Percentiles rank a stretch among this genome's conserved stretches.
These are phyloP conservation scores for Chenopodium formosanum DNA, from an alignment of 148 eudicot genomes.

Conservation along the genomic window DNA sequence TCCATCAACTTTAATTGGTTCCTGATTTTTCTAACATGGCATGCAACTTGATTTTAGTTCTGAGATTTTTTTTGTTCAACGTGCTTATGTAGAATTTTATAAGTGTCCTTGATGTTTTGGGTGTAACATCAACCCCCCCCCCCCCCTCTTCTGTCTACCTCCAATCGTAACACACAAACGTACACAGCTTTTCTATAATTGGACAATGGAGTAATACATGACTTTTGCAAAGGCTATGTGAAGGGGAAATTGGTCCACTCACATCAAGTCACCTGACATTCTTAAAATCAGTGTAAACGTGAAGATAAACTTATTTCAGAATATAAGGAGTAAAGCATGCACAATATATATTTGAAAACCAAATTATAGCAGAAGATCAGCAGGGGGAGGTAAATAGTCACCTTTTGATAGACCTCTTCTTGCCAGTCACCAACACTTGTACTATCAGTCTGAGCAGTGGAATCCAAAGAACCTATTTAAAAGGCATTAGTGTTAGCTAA, in stretches of 20 bases:
- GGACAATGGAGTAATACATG: neutral
- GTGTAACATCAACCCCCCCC: too few relatives aligned
- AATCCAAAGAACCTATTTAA: conserved; percentile 61
- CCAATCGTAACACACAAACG: too few relatives aligned
- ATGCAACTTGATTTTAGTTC: too few relatives aligned
- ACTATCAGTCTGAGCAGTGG: conserved; percentile 75
- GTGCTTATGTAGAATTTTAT: too few relatives aligned
- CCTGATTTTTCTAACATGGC: too few relatives aligned
- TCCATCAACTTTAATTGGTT: too few relatives aligned
- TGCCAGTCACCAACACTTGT: conserved; percentile 70
- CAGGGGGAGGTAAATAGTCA: conserved; percentile 22
- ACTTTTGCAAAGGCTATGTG: too few relatives aligned
- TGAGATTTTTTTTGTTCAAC: too few relatives aligned
- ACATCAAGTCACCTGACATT: neutral
- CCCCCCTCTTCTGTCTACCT: too few relatives aligned
- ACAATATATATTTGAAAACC: neutral
- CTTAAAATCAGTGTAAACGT: neutral
- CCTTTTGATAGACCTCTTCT: conserved; percentile 96
- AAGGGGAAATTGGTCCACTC: neutral
- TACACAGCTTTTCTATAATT: too few relatives aligned
- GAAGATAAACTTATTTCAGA: neutral
- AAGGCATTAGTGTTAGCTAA: neutral
- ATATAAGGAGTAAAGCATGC: neutral
- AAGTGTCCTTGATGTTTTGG: too few relatives aligned
- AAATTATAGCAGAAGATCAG: neutral